Base-by-base conservation (phyloP, 225 moss, liverwort and hornwort species). In the Neckera pumila region DNA sequence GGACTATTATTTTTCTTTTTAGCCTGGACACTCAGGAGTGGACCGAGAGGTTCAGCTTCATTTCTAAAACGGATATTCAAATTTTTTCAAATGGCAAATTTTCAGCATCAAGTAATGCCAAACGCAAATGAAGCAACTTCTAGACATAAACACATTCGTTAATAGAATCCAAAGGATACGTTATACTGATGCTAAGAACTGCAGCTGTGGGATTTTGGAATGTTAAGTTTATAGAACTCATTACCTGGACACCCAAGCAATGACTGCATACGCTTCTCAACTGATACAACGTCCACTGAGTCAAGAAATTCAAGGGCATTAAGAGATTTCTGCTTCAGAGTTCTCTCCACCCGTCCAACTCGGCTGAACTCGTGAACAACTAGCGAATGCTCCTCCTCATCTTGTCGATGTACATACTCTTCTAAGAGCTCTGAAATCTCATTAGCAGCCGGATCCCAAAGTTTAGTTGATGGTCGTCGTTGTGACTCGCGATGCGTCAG, bases 181-280 rank as follows among this genome's bases (percentile, higher is more conserved):
- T 17, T 49, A 25, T 20, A 58, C 28, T 72, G 36, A 61, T 87
- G 27, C 51, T 18, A 84, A 66, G 45, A 33, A 72, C 72, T 61
- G 64, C n/a, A 90, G 66, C 16, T 80, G 33, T 70, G 38, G 25
- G 51, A 38, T 88, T 30, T 56, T 82, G 17, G 36, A 69, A 69
- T 57, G 40, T 70, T 84, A 69, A 70, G 13, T 71, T 43, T 74
- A 43, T 58, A 79, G 38, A 84, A 66, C 33, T 26, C 63, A 71
- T 67, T 86, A 97, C 97, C 97, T 94, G 96, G 97, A 87, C 92
- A 96, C 38, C 85, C 87, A 36, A 97, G 90, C 65, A 98, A 87
- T 90, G 92, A 91, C 40, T 94, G 84, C 95, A 97, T 93, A 57
- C 88, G 91, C 72, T 93, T 93, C 70, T 93, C 93, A n/a, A 97